phyloP scores from a whole-genome alignment of 192 early-diverging fungal species.

The Chytriomyces sp. region DNA sequence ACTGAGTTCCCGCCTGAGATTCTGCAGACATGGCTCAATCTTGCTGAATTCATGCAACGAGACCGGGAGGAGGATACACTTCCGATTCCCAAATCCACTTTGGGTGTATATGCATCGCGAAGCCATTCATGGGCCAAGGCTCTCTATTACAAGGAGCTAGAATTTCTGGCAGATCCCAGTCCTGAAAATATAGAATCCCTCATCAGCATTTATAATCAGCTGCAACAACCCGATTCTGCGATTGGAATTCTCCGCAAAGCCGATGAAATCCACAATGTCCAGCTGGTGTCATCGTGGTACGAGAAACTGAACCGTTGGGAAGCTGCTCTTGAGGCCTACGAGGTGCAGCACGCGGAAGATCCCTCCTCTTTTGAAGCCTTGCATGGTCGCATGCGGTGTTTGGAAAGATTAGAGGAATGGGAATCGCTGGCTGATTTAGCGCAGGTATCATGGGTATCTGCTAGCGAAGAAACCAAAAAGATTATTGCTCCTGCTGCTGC shows the following conservation, averaged over 20 bases:
- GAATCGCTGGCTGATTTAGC: conserved; percentile 70
- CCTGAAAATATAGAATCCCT: conserved; percentile 71
- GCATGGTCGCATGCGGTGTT: conserved; percentile 74
- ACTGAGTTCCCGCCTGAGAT: conserved; percentile 78
- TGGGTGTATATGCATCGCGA: conserved; percentile 77
- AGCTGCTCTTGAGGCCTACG: conserved; percentile 77
- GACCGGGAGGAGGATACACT: conserved; percentile 83
- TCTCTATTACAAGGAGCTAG: conserved; percentile 86
- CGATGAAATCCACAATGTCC: conserved; percentile 62
- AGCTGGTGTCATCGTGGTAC: conserved; percentile 76
- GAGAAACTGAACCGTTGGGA: conserved; percentile 84
- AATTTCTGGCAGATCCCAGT: conserved; percentile 60
- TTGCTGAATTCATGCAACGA: conserved; percentile 92
- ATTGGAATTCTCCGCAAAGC: conserved; percentile 83
- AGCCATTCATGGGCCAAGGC: conserved; percentile 90
- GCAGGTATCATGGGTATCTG: conserved; percentile 68
- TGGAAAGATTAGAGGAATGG: conserved; percentile 84
- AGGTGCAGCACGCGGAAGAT: conserved; percentile 51
- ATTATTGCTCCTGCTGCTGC: conserved; percentile 62
- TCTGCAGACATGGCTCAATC: conserved; percentile 76
- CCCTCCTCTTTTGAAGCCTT: conserved; percentile 53
- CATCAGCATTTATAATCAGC: conserved; percentile 82
- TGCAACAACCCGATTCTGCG: conserved; percentile 87
- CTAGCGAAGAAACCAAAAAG: conserved; percentile 44
- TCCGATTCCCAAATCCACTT: conserved; percentile 74